Conservation (phyloP, 257 asterid species). For the Henckelia pumila region DNA sequence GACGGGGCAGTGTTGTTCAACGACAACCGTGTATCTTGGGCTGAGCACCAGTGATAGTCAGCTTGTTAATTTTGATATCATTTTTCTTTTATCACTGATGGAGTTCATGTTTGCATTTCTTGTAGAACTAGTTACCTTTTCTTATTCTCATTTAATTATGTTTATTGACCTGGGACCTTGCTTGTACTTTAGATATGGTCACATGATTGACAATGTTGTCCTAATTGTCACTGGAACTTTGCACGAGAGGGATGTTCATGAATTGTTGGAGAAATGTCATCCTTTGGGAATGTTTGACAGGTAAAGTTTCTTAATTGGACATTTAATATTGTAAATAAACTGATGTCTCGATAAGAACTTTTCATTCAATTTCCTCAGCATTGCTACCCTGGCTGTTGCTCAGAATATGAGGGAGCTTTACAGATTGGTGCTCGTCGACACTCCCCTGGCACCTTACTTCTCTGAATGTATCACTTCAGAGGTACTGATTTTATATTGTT, state of each 20-base stretch:
- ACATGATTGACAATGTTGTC: constrained; percentile 93
- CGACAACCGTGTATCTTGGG: not conserved
- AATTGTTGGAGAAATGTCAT: constrained; percentile 90
- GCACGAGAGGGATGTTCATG: constrained; percentile 96
- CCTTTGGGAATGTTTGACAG: constrained; percentile 98
- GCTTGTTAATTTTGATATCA: not conserved
- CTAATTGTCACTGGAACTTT: constrained; percentile 91
- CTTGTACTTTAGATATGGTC: constrained; percentile 67
- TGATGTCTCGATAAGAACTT: constrained; percentile 15
- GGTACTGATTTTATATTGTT: constrained; percentile 39
- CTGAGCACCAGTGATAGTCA: not conserved
- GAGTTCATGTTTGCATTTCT: constrained; percentile 1
- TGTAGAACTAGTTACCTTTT: not conserved
- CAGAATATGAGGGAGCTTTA: constrained; percentile 96
- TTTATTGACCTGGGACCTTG: constrained; percentile 8
- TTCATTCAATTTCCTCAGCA: constrained; percentile 46
- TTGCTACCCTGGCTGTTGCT: constrained; percentile 86
- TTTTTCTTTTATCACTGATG: not conserved
- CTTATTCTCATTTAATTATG: not conserved
- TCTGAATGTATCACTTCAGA: constrained; percentile 92
- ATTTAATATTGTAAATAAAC: constrained; percentile 9
- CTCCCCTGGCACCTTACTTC: constrained; percentile 94
- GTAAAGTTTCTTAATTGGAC: constrained; percentile 36
- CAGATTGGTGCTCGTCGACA: constrained; percentile 91
- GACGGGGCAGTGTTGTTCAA: not conserved